Base-by-base conservation (phyloP, 2,329 filamentous ascomycete genomes). In the Zopfia rhizophila region DNA sequence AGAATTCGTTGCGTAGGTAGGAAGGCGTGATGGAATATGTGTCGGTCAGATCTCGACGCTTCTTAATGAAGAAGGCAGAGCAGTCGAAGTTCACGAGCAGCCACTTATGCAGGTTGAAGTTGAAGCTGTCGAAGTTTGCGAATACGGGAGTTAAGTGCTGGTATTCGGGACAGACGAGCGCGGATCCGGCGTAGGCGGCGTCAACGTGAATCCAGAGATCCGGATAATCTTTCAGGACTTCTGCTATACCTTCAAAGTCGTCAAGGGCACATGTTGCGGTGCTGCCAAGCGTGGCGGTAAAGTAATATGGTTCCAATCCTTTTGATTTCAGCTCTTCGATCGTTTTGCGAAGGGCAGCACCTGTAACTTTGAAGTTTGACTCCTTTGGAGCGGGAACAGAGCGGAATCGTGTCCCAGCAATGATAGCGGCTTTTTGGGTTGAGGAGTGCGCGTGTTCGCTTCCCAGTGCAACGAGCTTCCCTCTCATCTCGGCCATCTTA, bases 91-190 rank as follows among this genome's bases (percentile, higher is more conserved):
- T 96, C 45, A 91, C 91, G 13, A 97, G 84, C 35, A 97, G 80
- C 93, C 93, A 97, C 77, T 97, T 97, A 80, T 97, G 92, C 83
- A 96, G 89, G 78, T 97, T 97, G 77, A 93, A 85, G 73, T 96
- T 87, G 81, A 96, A 96, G 55, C 87, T 91, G 76, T 96, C 89
- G 67, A 96, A 91, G 16, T 78, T 74, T 1, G 78, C 75, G 38
- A 93, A 80, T 7, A 83, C 75, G 16, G 76, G 65, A 1, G 86
- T 79, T 37, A 91, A 79, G 56, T 87, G 80, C 53, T 91, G 88
- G 72, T 89, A 88, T 70, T 96, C 90, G 3, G 91, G 88, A 16
- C 89, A 86, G 3, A 96, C 77, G 3, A 97, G 83, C 1, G 92
- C 89, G 0, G 90, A 86, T 2, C 93, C 93, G 1, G 93, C 93